Percentiles rank a stretch among this genome's conserved stretches.
phyloP scores from a whole-genome alignment of 2,329 filamentous ascomycete species.

The Pseudogymnoascus pannorum region DNA sequence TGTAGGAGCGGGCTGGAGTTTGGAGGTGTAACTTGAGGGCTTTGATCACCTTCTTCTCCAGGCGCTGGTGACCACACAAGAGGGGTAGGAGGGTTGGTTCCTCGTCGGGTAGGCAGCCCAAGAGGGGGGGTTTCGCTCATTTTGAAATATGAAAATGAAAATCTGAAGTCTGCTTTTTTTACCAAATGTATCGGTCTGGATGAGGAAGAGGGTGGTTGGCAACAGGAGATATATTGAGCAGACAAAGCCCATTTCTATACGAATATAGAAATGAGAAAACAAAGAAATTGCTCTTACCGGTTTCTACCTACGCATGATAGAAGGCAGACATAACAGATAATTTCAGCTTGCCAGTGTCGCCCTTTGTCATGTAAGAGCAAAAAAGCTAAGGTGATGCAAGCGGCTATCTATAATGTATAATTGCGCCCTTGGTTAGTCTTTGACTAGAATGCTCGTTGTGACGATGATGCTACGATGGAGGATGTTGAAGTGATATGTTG shows the following conservation, averaged over 20 bases:
- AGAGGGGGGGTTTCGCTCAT: not conserved
- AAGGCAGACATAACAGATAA: not conserved
- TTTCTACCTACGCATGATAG: not conserved
- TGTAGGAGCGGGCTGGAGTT: not conserved
- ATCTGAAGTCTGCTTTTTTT: not conserved
- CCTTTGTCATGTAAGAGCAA: not conserved
- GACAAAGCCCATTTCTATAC: not conserved
- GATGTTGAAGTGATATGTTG: not conserved
- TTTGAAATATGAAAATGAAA: not conserved
- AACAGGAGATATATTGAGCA: not conserved
- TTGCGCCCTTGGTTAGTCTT: not conserved
- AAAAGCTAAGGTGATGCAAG: not conserved
- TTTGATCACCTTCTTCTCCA: not conserved
- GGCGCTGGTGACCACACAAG: not conserved
- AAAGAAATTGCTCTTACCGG: not conserved
- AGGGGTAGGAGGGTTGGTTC: not conserved
- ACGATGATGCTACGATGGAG: not conserved
- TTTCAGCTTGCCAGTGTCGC: not conserved
- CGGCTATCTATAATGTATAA: not conserved
- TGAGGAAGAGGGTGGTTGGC: not conserved
- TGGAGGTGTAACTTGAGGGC: not conserved
- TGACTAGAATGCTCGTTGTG: not conserved
- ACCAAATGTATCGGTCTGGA: not conserved
- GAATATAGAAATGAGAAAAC: conserved; percentile 5
- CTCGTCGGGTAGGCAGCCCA: no score